These are phyloP conservation scores for Amanita subjunquillea DNA, from an alignment of 768 basidiomycete genomes.

Conservation along the genomic window DNA sequence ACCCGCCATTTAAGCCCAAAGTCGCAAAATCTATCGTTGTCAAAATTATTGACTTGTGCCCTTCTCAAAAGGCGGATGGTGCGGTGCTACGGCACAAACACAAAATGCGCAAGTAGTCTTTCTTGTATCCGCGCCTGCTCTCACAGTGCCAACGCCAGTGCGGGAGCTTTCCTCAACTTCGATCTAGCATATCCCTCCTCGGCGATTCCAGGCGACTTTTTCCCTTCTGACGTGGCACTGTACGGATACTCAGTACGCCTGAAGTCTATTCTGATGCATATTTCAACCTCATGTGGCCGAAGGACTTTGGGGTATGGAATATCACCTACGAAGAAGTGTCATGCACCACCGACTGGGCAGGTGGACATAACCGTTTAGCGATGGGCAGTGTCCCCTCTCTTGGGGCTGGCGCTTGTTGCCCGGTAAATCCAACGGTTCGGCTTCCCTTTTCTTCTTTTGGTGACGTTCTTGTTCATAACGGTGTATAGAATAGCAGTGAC, in stretches of 20 bases:
- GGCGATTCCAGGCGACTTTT: constrained; percentile 63
- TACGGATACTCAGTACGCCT: constrained; percentile 46
- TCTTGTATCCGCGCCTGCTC: neutral
- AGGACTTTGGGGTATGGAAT: constrained; percentile 89
- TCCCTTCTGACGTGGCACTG: constrained; percentile 55
- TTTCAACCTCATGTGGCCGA: neutral
- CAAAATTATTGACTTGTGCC: constrained; percentile 78
- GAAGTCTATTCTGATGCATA: neutral
- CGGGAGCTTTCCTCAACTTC: constrained; percentile 66
- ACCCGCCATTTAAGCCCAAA: constrained; percentile 62
- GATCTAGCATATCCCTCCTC: constrained; percentile 71
- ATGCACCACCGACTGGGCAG: constrained; percentile 57
- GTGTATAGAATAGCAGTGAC: constrained; percentile 28
- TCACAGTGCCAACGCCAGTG: constrained; percentile 26
- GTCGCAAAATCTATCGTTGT: constrained; percentile 52
- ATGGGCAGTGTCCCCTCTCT: constrained; percentile 57
- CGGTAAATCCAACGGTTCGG: constrained; percentile 51
- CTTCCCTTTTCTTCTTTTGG: neutral
- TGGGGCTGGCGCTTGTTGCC: constrained; percentile 60
- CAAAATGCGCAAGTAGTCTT: constrained; percentile 55
- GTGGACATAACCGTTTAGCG: constrained; percentile 44
- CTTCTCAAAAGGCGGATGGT: constrained; percentile 56
- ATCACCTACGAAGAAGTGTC: constrained; percentile 57
- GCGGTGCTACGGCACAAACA: constrained; percentile 49
- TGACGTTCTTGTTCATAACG: neutral